These are phyloP conservation scores for Dillenia suffruticosa DNA, from an alignment of 164 flowering plant genomes.

Conservation along the genomic window DNA sequence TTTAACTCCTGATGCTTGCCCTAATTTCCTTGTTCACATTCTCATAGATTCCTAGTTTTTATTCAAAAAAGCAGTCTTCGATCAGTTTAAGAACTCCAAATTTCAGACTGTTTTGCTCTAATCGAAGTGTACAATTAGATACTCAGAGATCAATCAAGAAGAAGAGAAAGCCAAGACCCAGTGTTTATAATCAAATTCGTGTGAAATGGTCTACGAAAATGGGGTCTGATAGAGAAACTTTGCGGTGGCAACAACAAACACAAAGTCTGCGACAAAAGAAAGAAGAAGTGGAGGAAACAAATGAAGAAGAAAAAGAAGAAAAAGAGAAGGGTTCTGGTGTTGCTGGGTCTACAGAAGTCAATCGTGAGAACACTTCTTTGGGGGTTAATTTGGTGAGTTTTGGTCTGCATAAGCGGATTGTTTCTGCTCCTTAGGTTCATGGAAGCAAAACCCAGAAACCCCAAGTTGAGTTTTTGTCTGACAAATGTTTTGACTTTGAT, in stretches of 20 bases:
- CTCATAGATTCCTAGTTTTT: constrained; percentile 11
- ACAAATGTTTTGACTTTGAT: neutral
- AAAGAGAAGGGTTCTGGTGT: constrained; percentile 4
- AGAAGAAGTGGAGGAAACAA: constrained; percentile 9
- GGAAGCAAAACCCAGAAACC: constrained; percentile 22
- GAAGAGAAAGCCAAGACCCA: constrained; percentile 71
- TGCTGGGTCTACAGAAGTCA: constrained; percentile 4
- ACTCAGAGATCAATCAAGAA: constrained; percentile 28
- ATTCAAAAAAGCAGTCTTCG: constrained; percentile 14
- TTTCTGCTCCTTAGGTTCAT: constrained; percentile 58
- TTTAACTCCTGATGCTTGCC: constrained; percentile 8
- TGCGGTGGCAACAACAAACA: constrained; percentile 67
- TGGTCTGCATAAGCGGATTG: constrained; percentile 10
- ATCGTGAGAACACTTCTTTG: neutral
- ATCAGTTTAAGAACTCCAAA: constrained; percentile 14
- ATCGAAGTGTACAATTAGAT: constrained; percentile 18
- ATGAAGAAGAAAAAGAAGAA: constrained; percentile 5
- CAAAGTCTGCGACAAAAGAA: neutral
- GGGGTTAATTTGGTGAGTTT: constrained; percentile 17
- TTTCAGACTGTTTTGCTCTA: constrained; percentile 17
- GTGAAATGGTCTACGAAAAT: constrained; percentile 64
- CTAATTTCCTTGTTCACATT: constrained; percentile 12
- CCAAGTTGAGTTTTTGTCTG: constrained; percentile 16
- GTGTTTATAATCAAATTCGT: constrained; percentile 58
- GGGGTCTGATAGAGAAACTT: constrained; percentile 33